Conservation (phyloP, 1,139 yeast species). For the Maudiozyma humilis region DNA sequence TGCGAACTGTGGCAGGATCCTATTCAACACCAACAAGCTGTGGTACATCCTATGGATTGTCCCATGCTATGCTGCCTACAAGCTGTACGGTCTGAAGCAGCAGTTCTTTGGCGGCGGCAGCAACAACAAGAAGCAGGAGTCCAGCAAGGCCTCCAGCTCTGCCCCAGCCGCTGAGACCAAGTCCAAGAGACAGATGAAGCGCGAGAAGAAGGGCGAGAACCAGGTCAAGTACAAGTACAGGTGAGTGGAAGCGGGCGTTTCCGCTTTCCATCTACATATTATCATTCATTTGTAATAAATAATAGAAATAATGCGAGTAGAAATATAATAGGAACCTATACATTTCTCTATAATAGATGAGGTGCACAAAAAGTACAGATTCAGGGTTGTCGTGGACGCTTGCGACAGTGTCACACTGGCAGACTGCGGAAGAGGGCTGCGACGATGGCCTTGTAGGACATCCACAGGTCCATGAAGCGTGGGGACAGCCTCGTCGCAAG, state of each 20-base stretch:
- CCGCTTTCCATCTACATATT: neutral
- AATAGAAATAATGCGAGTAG: neutral
- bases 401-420: conserved; percentile 11
- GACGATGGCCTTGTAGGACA: conserved; percentile 15
- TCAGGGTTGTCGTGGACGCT: too few relatives aligned
- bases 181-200: conserved; percentile 30
- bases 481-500: conserved; percentile 8
- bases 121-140: conserved; percentile 3
- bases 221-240: conserved; percentile 23
- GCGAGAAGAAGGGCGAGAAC: conserved; percentile 28
- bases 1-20: conserved; percentile 21
- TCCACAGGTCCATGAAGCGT: conserved; percentile 15
- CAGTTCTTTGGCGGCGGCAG: conserved; percentile 11
- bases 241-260: neutral
- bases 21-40: conserved; percentile 23
- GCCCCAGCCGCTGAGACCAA: conserved; percentile 16
- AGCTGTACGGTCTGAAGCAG: conserved; percentile 22
- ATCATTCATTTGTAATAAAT: neutral
- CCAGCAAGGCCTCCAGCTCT: conserved; percentile 1
- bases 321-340: neutral
- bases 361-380: too few relatives aligned
- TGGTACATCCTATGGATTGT: conserved; percentile 20
- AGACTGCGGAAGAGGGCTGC: conserved; percentile 12
- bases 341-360: too few relatives aligned
- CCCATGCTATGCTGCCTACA: conserved; percentile 24